Evolutionary conservation across 805 yeast genomes (phyloP).

Genomic region (Ogataea methanolica): DNA sequence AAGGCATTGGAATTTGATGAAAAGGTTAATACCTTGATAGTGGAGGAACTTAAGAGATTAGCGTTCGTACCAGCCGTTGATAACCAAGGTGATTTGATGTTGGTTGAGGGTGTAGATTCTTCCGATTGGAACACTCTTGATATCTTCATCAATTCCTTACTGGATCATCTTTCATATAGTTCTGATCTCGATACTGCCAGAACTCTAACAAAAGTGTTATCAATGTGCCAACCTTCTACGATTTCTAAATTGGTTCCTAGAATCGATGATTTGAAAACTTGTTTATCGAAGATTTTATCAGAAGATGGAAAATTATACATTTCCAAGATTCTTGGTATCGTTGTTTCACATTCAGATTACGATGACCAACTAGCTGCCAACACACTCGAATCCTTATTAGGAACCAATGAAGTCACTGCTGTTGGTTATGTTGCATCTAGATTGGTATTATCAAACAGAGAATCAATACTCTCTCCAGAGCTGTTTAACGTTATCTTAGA

Average conservation of each 20-base stretch:
- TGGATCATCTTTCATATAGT: conserved; percentile 20
- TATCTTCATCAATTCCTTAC: conserved; percentile 28
- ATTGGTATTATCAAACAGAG: conserved; percentile 32
- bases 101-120: conserved; percentile 3
- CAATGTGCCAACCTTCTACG: conserved; percentile 20
- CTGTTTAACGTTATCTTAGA: conserved; percentile 9
- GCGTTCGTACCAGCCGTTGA: conserved; percentile 2
- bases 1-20: conserved; percentile 64
- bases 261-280: conserved; percentile 10
- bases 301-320: conserved; percentile 19
- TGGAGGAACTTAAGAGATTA: conserved; percentile 13
- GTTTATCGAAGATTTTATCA: conserved; percentile 16
- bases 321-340: conserved; percentile 25
- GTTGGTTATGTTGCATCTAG: conserved; percentile 46
- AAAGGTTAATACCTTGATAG: conserved; percentile 35
- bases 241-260: conserved; percentile 8
- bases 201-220: conserved; percentile 20
- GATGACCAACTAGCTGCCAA: conserved; percentile 9
- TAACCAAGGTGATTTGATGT: conserved; percentile 12
- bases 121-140: conserved; percentile 10
- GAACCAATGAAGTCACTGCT: conserved; percentile 23
- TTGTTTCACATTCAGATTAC: conserved; percentile 34
- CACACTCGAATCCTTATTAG: conserved; percentile 6
- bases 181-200: conserved; percentile 8
- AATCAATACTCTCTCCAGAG: conserved; percentile 9